A percentile compares a stretch with the other conserved stretches of the same genome.
Conservation (phyloP, 2,329 filamentous ascomycete species). For the Penicillium janthinellum region DNA sequence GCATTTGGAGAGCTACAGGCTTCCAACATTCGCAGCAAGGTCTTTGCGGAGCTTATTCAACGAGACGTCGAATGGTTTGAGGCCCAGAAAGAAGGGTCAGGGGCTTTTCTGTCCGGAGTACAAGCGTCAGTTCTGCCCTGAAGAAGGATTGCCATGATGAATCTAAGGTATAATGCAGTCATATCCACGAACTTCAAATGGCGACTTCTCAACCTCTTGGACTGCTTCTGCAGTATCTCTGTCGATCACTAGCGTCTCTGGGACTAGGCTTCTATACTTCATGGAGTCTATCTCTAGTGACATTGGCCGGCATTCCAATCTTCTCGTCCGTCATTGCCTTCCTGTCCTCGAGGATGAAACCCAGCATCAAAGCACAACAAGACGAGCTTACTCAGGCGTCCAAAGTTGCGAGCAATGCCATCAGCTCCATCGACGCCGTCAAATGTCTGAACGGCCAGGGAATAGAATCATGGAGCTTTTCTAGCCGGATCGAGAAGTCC, state of each 20-base stretch:
- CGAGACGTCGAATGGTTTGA: conserved; percentile 86
- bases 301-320: conserved; percentile 72
- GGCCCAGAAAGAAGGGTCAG: conserved; percentile 67
- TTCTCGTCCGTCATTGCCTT: conserved; percentile 62
- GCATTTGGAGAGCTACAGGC: conserved; percentile 81
- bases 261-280: conserved; percentile 74
- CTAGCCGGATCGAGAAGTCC: conserved; percentile 57
- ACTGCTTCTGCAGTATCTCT: conserved; percentile 63
- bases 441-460: conserved; percentile 80
- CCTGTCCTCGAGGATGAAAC: conserved; percentile 63
- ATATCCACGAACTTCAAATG: conserved; percentile 78
- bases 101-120: conserved; percentile 69
- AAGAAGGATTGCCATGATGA: neutral
- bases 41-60: conserved; percentile 70
- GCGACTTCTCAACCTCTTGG: conserved; percentile 80
- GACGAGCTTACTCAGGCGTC: conserved; percentile 68
- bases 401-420: conserved; percentile 69
- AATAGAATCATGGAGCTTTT: conserved; percentile 69
- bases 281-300: conserved; percentile 81
- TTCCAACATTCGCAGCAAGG: conserved; percentile 59
- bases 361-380: conserved; percentile 70
- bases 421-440: conserved; percentile 77
- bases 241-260: conserved; percentile 68
- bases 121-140: conserved; percentile 65
- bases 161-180: conserved; percentile 52